Evolutionary conservation across 345 rosid species (phyloP).

Genomic region (Combretum micranthum): DNA sequence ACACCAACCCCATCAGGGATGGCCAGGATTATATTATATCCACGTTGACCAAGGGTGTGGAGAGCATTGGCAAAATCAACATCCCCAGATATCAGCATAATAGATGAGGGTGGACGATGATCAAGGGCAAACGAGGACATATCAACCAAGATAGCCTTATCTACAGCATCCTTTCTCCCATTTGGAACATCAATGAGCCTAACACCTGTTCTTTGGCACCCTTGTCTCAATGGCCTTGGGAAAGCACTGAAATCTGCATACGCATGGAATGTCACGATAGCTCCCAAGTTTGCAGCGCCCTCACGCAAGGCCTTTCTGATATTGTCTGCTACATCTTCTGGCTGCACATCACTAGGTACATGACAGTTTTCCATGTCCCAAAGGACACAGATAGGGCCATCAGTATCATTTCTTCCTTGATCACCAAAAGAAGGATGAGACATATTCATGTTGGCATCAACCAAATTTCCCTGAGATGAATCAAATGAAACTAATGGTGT

Average conservation of each 20-base stretch:
- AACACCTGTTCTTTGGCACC: constrained; percentile 97
- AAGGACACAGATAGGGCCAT: constrained; percentile 75
- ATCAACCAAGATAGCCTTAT: constrained; percentile 90
- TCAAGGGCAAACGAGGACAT: constrained; percentile 95
- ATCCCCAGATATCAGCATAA: constrained; percentile 90
- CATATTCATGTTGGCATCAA: constrained; percentile 26
- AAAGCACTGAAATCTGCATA: constrained; percentile 93
- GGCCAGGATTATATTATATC: constrained; percentile 72
- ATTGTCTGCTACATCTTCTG: constrained; percentile 88
- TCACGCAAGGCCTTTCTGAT: constrained; percentile 85
- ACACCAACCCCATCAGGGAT: constrained; percentile 83
- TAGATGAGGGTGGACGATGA: constrained; percentile 77
- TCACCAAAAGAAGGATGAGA: constrained; percentile 22
- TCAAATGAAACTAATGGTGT: constrained; percentile 18
- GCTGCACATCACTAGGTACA: constrained; percentile 83
- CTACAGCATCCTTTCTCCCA: constrained; percentile 95
- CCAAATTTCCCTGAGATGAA: constrained; percentile 14
- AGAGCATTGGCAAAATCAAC: constrained; percentile 96
- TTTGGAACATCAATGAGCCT: constrained; percentile 92
- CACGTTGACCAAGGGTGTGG: constrained; percentile 93
- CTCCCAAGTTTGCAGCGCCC: constrained; percentile 69
- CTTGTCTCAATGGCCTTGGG: constrained; percentile 90
- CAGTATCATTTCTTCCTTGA: constrained; percentile 28
- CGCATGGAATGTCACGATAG: constrained; percentile 73
- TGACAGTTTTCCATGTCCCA: constrained; percentile 98